Percentiles rank a stretch among this genome's conserved stretches.
phyloP scores from a whole-genome alignment of 2,329 filamentous ascomycete genomes.

The Penicillium occitanis region DNA sequence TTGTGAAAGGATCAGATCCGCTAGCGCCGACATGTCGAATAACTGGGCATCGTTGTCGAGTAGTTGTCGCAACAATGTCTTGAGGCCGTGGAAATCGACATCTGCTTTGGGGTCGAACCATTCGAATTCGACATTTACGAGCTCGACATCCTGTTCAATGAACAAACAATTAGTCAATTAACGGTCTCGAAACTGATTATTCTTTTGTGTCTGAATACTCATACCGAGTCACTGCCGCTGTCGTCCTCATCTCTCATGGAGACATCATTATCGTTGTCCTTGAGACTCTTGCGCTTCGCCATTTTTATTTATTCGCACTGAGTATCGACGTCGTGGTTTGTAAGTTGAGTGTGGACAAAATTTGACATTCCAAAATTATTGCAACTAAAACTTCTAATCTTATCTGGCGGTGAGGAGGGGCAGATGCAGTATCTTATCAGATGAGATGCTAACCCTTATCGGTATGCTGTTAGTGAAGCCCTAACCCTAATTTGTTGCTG shows the following conservation, averaged over 20 bases:
- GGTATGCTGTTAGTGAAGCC: neutral
- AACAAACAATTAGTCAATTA: neutral
- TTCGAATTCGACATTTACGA: slow-evolving; percentile 95
- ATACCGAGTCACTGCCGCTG: slow-evolving; percentile 38
- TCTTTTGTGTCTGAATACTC: neutral
- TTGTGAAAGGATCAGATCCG: slow-evolving; percentile 84
- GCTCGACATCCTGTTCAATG: slow-evolving; percentile 71
- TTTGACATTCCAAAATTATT: neutral
- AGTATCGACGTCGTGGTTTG: neutral
- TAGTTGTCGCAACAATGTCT: slow-evolving; percentile 84
- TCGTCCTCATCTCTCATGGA: slow-evolving; percentile 39
- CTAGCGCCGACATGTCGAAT: slow-evolving; percentile 82
- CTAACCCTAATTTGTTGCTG: neutral
- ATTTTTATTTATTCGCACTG: slow-evolving; percentile 36
- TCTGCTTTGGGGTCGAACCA: slow-evolving; percentile 94
- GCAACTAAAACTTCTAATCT: slow-evolving; percentile 12
- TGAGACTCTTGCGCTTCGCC: slow-evolving; percentile 53
- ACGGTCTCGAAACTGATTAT: neutral
- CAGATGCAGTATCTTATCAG: slow-evolving; percentile 12
- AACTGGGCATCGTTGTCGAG: slow-evolving; percentile 83
- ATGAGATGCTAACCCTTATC: neutral
- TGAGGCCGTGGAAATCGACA: slow-evolving; percentile 92
- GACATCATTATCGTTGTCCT: slow-evolving; percentile 43
- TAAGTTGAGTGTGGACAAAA: neutral
- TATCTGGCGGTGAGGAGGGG: slow-evolving; percentile 21